Base-by-base conservation (phyloP, 352 stramenopile species). In the Phytophthora foliorum region DNA sequence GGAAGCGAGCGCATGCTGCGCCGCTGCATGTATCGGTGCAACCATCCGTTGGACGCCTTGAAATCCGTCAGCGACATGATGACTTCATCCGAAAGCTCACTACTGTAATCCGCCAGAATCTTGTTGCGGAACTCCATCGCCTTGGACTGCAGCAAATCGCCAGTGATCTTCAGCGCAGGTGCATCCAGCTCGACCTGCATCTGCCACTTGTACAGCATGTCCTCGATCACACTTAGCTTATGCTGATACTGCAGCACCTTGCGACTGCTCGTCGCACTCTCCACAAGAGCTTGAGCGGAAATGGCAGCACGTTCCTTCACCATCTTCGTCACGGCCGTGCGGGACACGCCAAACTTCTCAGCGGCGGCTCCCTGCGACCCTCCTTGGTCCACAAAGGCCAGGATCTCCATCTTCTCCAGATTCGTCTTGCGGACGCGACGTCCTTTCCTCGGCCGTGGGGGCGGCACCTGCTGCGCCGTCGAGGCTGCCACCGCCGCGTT, bases 131-230 rank as follows among this genome's bases (percentile, higher is more conserved):
- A 92, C 63, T 94, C 84, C 64, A 94, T 88, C 0, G 87, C 87
- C 54, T 93, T 94, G 14, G 75, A 85, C 67, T 94, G 85, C 27
- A 94, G 48, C 34, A 94, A 41, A 29, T 94, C 87, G 8, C 87
- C 87, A 2, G 87, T 94, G 56, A 94, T 79, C 57, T 93, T 93
- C 0, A 92, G 32, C 6, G 69, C 79, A 6, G 87, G 84, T 3
- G 80, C 75, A 63, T 90, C 80, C 41, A 89, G 77, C 46, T 94
- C 87, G 1, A 92, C 75, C 59, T 94, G 87, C 25, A 94, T 74
- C 66, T 94, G 87, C 87, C 87, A 94, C 60, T 92, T 92, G 73
- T 92, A 90, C 31, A 94, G 74, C 85, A 92, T 94, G 27, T 94
- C 87, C 49, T 94, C 87, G 53, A 94, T 94, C 46, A 94, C 84